Percentiles rank a stretch among this genome's conserved stretches.
Conservation (phyloP, 164 flowering plant genomes). For the Sedum album region DNA sequence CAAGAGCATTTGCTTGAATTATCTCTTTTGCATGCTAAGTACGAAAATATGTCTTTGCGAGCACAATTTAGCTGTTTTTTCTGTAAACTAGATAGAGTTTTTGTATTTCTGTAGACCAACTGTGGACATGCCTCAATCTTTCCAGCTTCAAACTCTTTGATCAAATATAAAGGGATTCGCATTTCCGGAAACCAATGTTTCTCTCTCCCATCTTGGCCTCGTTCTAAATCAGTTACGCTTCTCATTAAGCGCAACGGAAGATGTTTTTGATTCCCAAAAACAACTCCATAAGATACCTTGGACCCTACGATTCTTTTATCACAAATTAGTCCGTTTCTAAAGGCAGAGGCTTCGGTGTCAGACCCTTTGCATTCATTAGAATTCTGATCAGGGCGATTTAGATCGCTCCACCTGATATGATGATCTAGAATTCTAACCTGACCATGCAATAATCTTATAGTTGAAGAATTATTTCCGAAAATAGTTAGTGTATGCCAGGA, state of each 20-base stretch:
- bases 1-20: constrained; percentile 41
- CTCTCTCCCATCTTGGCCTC: constrained; percentile 43
- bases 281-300: constrained; percentile 56
- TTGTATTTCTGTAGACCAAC: constrained; percentile 18
- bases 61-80: constrained; percentile 44
- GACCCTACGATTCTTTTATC: constrained; percentile 48
- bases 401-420: constrained; percentile 83
- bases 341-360: constrained; percentile 71
- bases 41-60: constrained; percentile 47
- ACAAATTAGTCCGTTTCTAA: constrained; percentile 70
- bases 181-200: constrained; percentile 77
- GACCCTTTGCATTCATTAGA: constrained; percentile 60
- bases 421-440: constrained; percentile 87
- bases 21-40: constrained; percentile 53
- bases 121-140: constrained; percentile 18
- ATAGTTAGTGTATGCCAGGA: not conserved
- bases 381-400: constrained; percentile 66
- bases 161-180: constrained; percentile 73
- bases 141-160: constrained; percentile 68
- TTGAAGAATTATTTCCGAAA: not conserved
- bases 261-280: constrained; percentile 74
- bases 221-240: constrained; percentile 51
- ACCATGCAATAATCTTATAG: constrained; percentile 16
- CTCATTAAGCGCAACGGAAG: constrained; percentile 87
- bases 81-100: constrained; percentile 32